These are phyloP conservation scores for Adansonia gregorii DNA, from an alignment of 441 rosid genomes.

Conservation along the genomic window DNA sequence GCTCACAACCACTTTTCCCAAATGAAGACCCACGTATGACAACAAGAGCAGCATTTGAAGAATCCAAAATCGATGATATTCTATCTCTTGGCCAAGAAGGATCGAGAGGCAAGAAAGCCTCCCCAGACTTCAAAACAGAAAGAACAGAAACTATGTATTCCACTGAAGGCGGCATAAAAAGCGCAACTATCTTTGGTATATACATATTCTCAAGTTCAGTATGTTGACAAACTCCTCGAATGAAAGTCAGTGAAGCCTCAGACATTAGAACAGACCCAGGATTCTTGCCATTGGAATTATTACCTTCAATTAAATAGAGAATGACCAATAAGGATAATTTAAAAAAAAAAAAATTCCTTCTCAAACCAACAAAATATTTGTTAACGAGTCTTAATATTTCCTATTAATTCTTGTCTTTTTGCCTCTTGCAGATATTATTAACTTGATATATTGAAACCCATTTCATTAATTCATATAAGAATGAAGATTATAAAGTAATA, in stretches of 20 bases:
- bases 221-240: conserved; percentile 15
- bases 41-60: conserved; percentile 55
- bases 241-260: conserved; percentile 22
- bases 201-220: conserved; percentile 33
- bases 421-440: neutral
- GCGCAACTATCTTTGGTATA: conserved; percentile 65
- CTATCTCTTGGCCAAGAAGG: conserved; percentile 87
- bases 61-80: conserved; percentile 52
- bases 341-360: neutral
- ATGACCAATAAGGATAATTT: neutral
- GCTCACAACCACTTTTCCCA: conserved; percentile 41
- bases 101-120: conserved; percentile 86
- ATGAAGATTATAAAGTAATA: neutral
- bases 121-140: conserved; percentile 77
- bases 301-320: conserved; percentile 30
- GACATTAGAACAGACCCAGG: neutral
- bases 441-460: conserved; percentile 4
- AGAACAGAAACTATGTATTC: conserved; percentile 80
- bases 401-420: neutral
- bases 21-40: conserved; percentile 53
- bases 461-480: neutral
- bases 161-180: conserved; percentile 78
- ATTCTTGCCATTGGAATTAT: conserved; percentile 20
- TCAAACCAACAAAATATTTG: neutral
- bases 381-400: neutral